phyloP scores from a whole-genome alignment of 305 asterid genomes.

The Salvia sclarea region DNA sequence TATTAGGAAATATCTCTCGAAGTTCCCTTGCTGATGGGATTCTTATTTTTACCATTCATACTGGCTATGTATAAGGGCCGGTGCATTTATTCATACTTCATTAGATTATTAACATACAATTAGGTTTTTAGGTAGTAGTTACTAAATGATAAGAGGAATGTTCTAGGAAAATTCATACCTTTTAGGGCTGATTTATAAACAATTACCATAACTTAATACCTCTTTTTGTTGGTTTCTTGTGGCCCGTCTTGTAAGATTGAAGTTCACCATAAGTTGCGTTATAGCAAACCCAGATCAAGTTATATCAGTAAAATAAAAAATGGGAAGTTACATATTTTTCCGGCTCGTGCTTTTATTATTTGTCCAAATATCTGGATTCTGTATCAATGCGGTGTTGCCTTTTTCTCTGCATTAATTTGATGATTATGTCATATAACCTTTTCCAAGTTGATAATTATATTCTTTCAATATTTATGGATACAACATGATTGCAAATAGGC shows the following conservation, averaged over 20 bases:
- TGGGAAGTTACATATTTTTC: not conserved
- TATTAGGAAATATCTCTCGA: not conserved
- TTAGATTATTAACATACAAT: not conserved
- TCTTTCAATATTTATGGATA: not conserved
- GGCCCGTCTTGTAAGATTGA: not conserved
- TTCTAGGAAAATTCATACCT: not conserved
- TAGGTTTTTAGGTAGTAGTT: not conserved
- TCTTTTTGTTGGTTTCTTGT: not conserved
- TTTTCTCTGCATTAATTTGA: not conserved
- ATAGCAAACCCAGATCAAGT: not conserved
- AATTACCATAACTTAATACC: not conserved
- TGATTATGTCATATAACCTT: not conserved
- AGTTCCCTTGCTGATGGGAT: not conserved
- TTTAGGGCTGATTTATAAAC: not conserved
- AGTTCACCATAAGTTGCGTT: slow-evolving; percentile 9
- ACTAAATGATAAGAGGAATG: not conserved
- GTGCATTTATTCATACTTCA: not conserved
- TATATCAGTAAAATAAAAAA: not conserved
- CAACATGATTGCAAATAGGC: too few species aligned
- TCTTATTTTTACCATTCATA: not conserved
- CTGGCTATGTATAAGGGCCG: not conserved
- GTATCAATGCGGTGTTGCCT: not conserved
- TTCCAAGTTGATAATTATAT: not conserved
- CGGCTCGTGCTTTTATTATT: not conserved
- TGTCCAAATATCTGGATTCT: not conserved